Base-by-base conservation (phyloP, 176 grass and related monocot species). In the Eleusine indica region DNA sequence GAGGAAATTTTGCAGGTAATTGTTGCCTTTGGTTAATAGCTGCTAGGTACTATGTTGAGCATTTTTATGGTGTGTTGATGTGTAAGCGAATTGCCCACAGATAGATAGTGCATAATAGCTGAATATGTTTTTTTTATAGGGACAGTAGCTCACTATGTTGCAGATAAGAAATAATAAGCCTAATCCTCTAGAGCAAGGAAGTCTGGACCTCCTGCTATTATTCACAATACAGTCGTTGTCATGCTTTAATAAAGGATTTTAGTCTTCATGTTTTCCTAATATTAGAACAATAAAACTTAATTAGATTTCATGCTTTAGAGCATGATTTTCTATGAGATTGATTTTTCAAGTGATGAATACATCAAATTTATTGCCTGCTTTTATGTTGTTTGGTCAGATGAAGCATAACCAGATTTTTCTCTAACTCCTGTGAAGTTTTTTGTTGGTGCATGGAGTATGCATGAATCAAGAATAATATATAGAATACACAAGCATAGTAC, bases 1-100 rank as follows among this genome's bases (percentile, higher is more conserved):
- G 87, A 96, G 93, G 72, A 99, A 96, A 86, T 97, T 97, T 94
- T 97, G 94, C 89, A 83, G 91, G 94, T 94, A 94, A 83, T 40
- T 46, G 5, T 32, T 85, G 19, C 2, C 44, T 64, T 85, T 77
- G 9, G 21, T 49, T 69, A 74, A 12, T 76, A 40, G 43, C 19
- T 90, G 11, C 22, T 83, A 42, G 35, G 21, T 73, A 46, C 21
- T 74, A 6, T 66, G 28, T 73, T 56, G 10, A 30, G 15, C 22
- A 54, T 67, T 22, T 74, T 80, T 74, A 37, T 81, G 42, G 61
- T 71, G 8, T 66, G 57, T 2, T 61, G 22, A 29, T 1, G 2
- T 63, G 4, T 16, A 29, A 63, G 3, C 13, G 22, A 28, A 29
- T 62, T 62, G 60, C 22, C 60, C 60, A 29, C 2, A 13, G 61